phyloP scores from a whole-genome alignment of 148 eudicot genomes.

The Amaranthus cruentus region DNA sequence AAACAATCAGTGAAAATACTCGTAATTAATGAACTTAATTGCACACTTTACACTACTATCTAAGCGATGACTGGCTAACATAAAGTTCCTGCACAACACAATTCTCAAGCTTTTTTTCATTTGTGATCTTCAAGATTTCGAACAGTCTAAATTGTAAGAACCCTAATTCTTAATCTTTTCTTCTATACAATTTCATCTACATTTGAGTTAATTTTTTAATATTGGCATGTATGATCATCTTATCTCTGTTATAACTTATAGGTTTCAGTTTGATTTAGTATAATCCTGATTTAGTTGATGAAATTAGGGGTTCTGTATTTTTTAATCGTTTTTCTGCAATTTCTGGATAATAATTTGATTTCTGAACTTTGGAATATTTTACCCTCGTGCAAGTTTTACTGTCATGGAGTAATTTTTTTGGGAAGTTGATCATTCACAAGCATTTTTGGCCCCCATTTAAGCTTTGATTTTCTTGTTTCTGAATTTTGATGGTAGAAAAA shows the following conservation, averaged over 20 bases:
- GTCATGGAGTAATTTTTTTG: too few relatives aligned
- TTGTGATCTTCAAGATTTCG: background rate
- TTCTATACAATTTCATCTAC: background rate
- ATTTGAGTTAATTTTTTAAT: background rate
- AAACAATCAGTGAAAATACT: too few relatives aligned
- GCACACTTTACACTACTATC: too few relatives aligned
- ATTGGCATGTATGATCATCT: background rate
- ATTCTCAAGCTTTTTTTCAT: background rate
- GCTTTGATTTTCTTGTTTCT: too few relatives aligned
- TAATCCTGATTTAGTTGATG: background rate
- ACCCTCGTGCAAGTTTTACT: background rate
- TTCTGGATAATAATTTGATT: background rate
- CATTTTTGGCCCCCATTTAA: too few relatives aligned
- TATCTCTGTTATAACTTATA: background rate
- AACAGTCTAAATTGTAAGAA: slow-evolving; percentile 1
- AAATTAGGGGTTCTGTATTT: background rate
- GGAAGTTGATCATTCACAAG: too few relatives aligned
- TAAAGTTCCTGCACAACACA: too few relatives aligned
- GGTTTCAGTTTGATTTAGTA: background rate
- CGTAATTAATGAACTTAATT: too few relatives aligned
- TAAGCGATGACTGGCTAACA: too few relatives aligned
- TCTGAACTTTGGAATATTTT: background rate
- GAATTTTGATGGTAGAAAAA: background rate
- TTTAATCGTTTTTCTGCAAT: background rate
- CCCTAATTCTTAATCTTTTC: background rate